phyloP scores from a whole-genome alignment of 306 rosid genomes.

The Trifolium fragiferum region DNA sequence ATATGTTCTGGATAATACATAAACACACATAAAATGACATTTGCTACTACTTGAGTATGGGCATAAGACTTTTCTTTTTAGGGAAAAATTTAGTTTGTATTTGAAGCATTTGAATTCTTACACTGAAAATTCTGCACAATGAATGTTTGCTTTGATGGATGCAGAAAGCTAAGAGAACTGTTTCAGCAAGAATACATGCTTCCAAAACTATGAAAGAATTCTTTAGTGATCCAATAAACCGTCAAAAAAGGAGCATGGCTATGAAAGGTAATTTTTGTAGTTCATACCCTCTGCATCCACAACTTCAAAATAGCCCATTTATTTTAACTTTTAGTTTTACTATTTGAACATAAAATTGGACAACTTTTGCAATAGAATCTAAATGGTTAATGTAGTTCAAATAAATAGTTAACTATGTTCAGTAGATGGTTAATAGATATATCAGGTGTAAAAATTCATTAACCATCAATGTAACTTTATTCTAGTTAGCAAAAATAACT shows the following conservation, averaged over 20 bases:
- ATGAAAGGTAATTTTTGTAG: conserved; percentile 86
- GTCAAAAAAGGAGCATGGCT: conserved; percentile 78
- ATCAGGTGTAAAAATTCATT: too few species aligned
- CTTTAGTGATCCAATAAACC: conserved; percentile 93
- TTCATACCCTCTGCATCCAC: conserved; percentile 6
- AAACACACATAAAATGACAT: not conserved
- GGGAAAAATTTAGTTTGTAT: not conserved
- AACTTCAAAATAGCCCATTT: conserved; percentile 4
- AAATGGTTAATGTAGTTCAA: too few species aligned
- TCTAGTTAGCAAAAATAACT: not conserved
- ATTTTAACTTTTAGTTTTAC: not conserved
- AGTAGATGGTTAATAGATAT: too few species aligned
- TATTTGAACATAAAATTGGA: too few species aligned
- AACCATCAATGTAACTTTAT: too few species aligned
- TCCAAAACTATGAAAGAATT: conserved; percentile 77
- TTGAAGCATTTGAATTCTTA: conserved; percentile 31
- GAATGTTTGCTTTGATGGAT: conserved; percentile 31
- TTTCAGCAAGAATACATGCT: conserved; percentile 76
- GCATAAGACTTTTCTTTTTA: not conserved
- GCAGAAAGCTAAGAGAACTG: conserved; percentile 90
- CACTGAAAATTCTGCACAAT: conserved; percentile 21
- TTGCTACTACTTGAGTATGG: not conserved
- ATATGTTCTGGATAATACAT: not conserved
- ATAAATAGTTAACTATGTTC: too few species aligned
- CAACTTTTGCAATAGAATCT: too few species aligned